Base-by-base conservation (phyloP, 1,139 yeast genomes). In the Hemisphaericaspora xylanilytica region DNA sequence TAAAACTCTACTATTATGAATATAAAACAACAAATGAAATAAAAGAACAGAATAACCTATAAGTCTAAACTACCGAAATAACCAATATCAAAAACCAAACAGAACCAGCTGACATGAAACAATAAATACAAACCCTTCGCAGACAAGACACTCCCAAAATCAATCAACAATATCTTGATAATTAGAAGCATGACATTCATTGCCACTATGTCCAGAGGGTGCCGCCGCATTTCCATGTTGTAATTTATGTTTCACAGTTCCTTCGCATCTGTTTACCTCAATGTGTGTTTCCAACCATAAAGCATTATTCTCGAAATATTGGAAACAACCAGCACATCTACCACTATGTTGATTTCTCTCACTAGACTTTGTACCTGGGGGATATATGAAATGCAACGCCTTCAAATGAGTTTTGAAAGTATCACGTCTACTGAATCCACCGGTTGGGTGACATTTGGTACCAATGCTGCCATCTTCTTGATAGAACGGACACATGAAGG, bases 391-490 rank as follows among this genome's bases (percentile, higher is more conserved):
- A 56, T 78, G 83, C 37, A 78, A 59, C 1, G 81, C 79, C 49
- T 75, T 77, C 38, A 77, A 63, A 53, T 77, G 83, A 2, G 80
- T 75, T 49, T 76, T 76, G 52, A 69, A 75, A 6, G 82, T 77
- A 50, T 78, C 83, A 50, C 80, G 63, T 46, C 82, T 62, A 6
- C 80, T 73, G 50, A 78, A 78, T 3, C 79, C 80, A 24, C 83
- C 82, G 2, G 77, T 74, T 29, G 80, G 78, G 54, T 77, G 83
- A 51, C 83, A 78, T 48, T 71, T 67, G 0, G 77, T 66, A 3
- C 75, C 76, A 9, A 50, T 40, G 22, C 29, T 38, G n/a, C 50
- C 51, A 27, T 44, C 45, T 32, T 69, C 70, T 46, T 67, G 65
- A 52, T 61, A 76, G 55, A 73, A 78, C 2, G 83, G 83, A 53